Percentiles rank a stretch among this genome's conserved stretches.
phyloP scores from a whole-genome alignment of 2,329 filamentous ascomycete genomes.

The Elsinoe australis region DNA sequence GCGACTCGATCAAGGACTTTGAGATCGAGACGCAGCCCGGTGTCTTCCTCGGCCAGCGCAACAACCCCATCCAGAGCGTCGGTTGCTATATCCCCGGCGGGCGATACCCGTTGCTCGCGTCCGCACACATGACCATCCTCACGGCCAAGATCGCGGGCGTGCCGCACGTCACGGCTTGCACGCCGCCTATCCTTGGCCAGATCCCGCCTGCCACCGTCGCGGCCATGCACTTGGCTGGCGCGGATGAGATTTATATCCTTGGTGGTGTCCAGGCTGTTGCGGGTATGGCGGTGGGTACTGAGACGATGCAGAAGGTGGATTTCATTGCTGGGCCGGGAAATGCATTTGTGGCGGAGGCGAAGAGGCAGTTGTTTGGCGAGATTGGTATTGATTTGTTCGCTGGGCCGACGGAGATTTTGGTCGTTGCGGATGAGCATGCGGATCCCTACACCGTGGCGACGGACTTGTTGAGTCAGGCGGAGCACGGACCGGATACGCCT shows the following conservation, averaged over 20 bases:
- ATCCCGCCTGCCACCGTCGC: constrained; percentile 46
- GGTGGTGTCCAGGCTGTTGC: constrained; percentile 43
- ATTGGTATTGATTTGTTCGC: constrained; percentile 50
- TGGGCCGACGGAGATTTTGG: constrained; percentile 47
- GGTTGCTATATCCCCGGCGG: constrained; percentile 47
- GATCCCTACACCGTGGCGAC: constrained; percentile 42
- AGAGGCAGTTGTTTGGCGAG: constrained; percentile 47
- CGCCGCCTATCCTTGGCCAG: constrained; percentile 45
- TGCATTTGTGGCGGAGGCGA: constrained; percentile 48
- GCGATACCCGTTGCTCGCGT: constrained; percentile 47
- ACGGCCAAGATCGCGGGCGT: constrained; percentile 50
- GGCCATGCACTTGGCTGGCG: constrained; percentile 46
- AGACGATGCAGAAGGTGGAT: constrained; percentile 43
- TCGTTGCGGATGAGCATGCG: constrained; percentile 43
- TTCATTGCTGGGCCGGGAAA: constrained; percentile 50
- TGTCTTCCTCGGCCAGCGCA: constrained; percentile 46
- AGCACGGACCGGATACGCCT: constrained; percentile 47
- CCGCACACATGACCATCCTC: constrained; percentile 50
- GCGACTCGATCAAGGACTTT: constrained; percentile 42
- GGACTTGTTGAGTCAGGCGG: constrained; percentile 44
- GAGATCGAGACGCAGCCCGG: constrained; percentile 46
- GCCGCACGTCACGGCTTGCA: constrained; percentile 45
- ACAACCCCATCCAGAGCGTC: constrained; percentile 41
- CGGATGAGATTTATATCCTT: constrained; percentile 40
- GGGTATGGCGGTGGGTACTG: constrained; percentile 44